These are phyloP conservation scores for Arxiozyma slooffiae DNA, from an alignment of 1,139 yeast species.

Conservation along the genomic window DNA sequence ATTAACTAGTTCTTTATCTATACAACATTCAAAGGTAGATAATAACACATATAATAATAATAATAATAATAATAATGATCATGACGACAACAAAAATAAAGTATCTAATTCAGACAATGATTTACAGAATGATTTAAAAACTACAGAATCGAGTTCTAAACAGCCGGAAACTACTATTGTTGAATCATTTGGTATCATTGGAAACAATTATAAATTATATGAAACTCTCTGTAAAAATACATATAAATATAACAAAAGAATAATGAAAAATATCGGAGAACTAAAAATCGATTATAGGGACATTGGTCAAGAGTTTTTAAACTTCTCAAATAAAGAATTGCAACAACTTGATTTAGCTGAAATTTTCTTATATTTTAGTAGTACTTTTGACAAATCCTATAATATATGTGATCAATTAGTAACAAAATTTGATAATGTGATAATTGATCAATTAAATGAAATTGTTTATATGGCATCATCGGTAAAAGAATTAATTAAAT, in stretches of 20 bases:
- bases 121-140: not conserved
- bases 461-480: conserved; percentile 67
- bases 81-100: too few species aligned
- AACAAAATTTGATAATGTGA: conserved; percentile 58
- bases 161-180: not conserved
- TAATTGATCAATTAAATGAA: conserved; percentile 79
- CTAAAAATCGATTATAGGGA: conserved; percentile 38
- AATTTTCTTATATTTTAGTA: conserved; percentile 66
- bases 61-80: not conserved
- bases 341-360: conserved; percentile 27
- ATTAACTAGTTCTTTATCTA: too few species aligned
- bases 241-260: conserved; percentile 57
- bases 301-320: conserved; percentile 35
- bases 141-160: not conserved
- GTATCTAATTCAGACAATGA: not conserved
- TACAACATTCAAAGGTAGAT: conserved; percentile 18
- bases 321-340: conserved; percentile 56
- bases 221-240: conserved; percentile 46
- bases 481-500: conserved; percentile 58
- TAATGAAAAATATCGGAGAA: conserved; percentile 54
- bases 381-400: conserved; percentile 65
- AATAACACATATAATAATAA: not conserved
- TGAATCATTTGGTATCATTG: conserved; percentile 28
- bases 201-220: conserved; percentile 42
- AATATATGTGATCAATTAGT: conserved; percentile 58